Evolutionary conservation across 768 basidiomycete species (phyloP).

Genomic region (Leccinellum luteum): DNA sequence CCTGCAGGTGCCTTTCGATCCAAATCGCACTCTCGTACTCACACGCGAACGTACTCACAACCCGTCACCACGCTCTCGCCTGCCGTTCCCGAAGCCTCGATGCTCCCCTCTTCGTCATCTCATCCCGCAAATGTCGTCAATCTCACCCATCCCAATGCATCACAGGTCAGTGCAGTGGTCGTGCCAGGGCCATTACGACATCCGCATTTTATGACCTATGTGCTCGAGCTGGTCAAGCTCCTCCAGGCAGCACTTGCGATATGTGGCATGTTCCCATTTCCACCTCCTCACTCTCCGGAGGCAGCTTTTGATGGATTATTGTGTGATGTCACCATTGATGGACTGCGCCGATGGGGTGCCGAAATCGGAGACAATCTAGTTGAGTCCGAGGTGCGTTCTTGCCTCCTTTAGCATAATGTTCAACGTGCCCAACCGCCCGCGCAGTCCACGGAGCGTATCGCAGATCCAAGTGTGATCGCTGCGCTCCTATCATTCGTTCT

Average conservation of each 20-base stretch:
- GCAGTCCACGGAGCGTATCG: slow-evolving; percentile 68
- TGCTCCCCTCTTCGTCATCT: slow-evolving; percentile 25
- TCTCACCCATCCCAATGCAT: slow-evolving; percentile 15
- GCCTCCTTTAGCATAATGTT: neutral
- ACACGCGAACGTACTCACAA: slow-evolving; percentile 31
- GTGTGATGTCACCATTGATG: slow-evolving; percentile 74
- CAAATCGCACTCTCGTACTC: slow-evolving; percentile 30
- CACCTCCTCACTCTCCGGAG: slow-evolving; percentile 9
- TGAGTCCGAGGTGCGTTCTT: slow-evolving; percentile 52
- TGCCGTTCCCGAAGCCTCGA: slow-evolving; percentile 19
- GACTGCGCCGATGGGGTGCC: slow-evolving; percentile 63
- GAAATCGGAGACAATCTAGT: slow-evolving; percentile 62
- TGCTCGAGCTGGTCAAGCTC: slow-evolving; percentile 74
- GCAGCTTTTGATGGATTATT: slow-evolving; percentile 60
- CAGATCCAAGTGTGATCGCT: slow-evolving; percentile 70
- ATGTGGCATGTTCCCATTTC: slow-evolving; percentile 60
- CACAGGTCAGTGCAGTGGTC: slow-evolving; percentile 7
- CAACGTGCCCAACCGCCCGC: neutral
- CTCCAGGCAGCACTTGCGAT: slow-evolving; percentile 69
- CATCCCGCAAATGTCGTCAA: slow-evolving; percentile 16
- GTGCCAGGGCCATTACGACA: slow-evolving; percentile 21
- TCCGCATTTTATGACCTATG: slow-evolving; percentile 56
- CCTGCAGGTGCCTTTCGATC: slow-evolving; percentile 22
- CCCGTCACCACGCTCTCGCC: slow-evolving; percentile 23
- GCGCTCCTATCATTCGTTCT: slow-evolving; percentile 70